A percentile compares a stretch with the other conserved stretches of the same genome.
Evolutionary conservation across 106 monocot genomes (phyloP).

Genomic region (Iris macrosiphon): DNA sequence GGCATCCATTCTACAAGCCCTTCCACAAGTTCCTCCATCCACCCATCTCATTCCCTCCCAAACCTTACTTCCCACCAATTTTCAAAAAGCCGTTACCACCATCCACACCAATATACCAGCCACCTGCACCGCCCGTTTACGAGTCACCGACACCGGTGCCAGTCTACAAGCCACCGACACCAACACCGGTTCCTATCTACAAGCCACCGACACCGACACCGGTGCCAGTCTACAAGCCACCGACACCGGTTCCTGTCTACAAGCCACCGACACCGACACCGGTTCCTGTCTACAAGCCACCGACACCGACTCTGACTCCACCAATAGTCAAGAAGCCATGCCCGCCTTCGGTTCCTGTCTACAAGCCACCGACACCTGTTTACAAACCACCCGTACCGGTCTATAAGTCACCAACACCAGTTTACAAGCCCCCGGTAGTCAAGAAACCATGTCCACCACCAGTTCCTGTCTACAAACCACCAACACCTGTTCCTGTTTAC

Average conservation of each 20-base stretch:
- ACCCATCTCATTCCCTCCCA: background rate
- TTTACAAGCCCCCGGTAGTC: no score
- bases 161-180: background rate
- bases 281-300: constrained; percentile 3
- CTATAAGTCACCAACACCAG: background rate
- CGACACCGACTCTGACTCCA: background rate
- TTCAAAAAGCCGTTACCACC: background rate
- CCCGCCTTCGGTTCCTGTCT: background rate
- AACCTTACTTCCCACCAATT: background rate
- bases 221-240: background rate
- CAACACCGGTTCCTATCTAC: background rate
- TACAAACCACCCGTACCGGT: background rate
- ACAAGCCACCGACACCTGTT: background rate
- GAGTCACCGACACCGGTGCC: background rate
- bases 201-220: background rate
- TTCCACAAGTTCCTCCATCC: background rate
- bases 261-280: background rate
- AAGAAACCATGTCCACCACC: no score
- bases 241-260: background rate
- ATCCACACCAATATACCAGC: background rate
- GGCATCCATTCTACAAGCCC: constrained; percentile 5
- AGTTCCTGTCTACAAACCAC: background rate
- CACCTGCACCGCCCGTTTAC: background rate
- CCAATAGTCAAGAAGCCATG: background rate
- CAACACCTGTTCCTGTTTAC: background rate